These are phyloP conservation scores for Crithidia fasciculata DNA, from an alignment of 208 protist species.

Conservation along the genomic window DNA sequence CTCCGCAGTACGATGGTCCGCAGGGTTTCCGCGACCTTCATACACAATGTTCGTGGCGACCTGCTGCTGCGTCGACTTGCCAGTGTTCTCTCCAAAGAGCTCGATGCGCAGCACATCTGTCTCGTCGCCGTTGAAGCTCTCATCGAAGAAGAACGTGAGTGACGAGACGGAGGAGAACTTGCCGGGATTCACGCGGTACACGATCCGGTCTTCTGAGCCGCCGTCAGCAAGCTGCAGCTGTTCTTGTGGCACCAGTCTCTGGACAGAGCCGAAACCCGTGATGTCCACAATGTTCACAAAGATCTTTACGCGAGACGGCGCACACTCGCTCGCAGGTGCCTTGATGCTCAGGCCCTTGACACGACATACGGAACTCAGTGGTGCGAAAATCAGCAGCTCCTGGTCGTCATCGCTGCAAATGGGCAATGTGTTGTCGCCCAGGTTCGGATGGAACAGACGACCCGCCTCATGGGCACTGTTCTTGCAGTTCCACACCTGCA, in stretches of 20 bases:
- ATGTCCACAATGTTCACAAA: slow-evolving; percentile 76
- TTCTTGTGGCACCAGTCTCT: slow-evolving; percentile 73
- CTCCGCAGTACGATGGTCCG: slow-evolving; percentile 71
- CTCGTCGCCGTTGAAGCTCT: slow-evolving; percentile 76
- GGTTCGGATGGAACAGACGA: slow-evolving; percentile 62
- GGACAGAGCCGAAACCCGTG: slow-evolving; percentile 80
- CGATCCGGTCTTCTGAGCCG: slow-evolving; percentile 62
- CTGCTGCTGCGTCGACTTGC: slow-evolving; percentile 61
- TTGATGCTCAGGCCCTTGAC: slow-evolving; percentile 73
- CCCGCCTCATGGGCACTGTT: slow-evolving; percentile 45
- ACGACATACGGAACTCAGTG: slow-evolving; percentile 64
- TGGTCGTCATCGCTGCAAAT: slow-evolving; percentile 85
- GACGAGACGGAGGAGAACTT: slow-evolving; percentile 68
- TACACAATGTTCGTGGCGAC: slow-evolving; percentile 89
- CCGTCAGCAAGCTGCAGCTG: slow-evolving; percentile 72
- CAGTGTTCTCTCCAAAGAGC: slow-evolving; percentile 78
- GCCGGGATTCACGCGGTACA: slow-evolving; percentile 75
- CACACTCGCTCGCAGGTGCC: slow-evolving; percentile 55
- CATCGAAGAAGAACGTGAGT: slow-evolving; percentile 75
- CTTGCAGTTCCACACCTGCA: slow-evolving; percentile 81
- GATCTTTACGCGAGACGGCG: slow-evolving; percentile 75
- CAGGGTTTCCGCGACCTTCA: slow-evolving; percentile 82
- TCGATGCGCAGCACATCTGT: slow-evolving; percentile 85
- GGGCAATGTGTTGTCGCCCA: slow-evolving; percentile 55
- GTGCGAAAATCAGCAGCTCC: slow-evolving; percentile 75